Base-by-base conservation (phyloP, 179 eudicot genomes). In the Patellifolia procumbens region DNA sequence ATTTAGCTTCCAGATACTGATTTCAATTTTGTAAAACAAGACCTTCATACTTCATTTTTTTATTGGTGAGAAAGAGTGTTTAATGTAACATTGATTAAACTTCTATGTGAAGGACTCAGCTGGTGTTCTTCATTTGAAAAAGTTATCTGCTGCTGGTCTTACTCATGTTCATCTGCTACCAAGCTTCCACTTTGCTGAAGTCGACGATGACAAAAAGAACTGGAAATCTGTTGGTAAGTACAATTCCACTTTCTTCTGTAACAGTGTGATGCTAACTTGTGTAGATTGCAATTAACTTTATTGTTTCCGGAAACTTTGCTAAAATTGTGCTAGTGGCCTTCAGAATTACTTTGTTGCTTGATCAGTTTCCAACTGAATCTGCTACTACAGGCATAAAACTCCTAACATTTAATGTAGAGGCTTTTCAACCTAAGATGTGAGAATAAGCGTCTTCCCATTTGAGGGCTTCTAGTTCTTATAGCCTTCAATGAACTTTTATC, bases 161-260 rank as follows among this genome's bases (percentile, higher is more conserved):
- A 91, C 98, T 79, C 99, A 95, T 78, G 85, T 96, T 61, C 98
- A 96, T 88, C 87, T 96, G 81, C 83, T 96, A 63, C 99, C 98
- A 79, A 88, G 91, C 82, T 93, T 89, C 81, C 97, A 91, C 58
- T 93, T 93, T 87, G 97, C 89, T 68, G 91, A 82, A 73, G 99
- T 93, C 72, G 87, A 89, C 79, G 97, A 95, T 74, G 86, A 87
- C 70, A 95, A 90, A 84, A 82, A 79, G 76, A 92, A 91, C 46
- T 95, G 99, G 99, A 91, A 91, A 83, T 64, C 52, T 82, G 88
- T 79, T 43, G 99, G 99, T 95, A 82, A 78, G 62, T 64, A 48
- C 26, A 65, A 37, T 58, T 26, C 13, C 26, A 24, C 26, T 28
- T 16, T 37, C 61, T 37, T 26, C 43, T 49, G 58, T 58, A n/a